Evolutionary conservation across 2,329 filamentous ascomycete genomes (phyloP), one percentile per base, ranked within the genome.

Genomic region (Fusarium anguioides): DNA sequence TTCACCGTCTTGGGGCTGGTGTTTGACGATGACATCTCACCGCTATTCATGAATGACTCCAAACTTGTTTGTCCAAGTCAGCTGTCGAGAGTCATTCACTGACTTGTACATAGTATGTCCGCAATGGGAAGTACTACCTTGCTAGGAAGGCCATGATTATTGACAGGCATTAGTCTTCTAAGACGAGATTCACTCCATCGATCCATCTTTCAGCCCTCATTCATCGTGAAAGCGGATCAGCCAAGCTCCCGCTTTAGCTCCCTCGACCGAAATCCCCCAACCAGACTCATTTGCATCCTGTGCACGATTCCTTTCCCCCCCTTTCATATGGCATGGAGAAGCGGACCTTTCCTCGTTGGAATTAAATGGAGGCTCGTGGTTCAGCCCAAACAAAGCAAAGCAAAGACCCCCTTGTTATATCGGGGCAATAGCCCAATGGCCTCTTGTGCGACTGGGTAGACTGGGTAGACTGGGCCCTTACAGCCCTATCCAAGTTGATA

Each of bases 401-500:
- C 20, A 40, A 27, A 40, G 23, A 14, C 23, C 53, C 39, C 36
- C n/a, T n/a, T 58, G 26, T 54, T 37, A 39, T 40, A 23, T 47
- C 23, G 29, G 58, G 41, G 55, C 29, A 42, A 50, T 50, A 17
- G 29, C 29, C 29, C 14, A 31, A 31, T 31, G 29, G 36, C 20
- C 36, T 44, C 26, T n/a, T 52, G 21, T 20, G 15, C 31, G 15
- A 35, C 21, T 41, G n/a, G n/a, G n/a, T n/a, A n/a, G n/a, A n/a
- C n/a, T n/a, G n/a, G n/a, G n/a, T n/a, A n/a, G n/a, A n/a, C n/a
- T n/a, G 24, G 31, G n/a, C 35, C 15, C 33, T n/a, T 37, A 51
- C 59, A 67, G 64, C 64, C 64, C 53, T 68, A 68, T 52, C 33
- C 60, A 65, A 51, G 54, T 37, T 36, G 20, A 42, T 33, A 45